Conservation (phyloP, 2,329 filamentous ascomycete genomes). For the Elsinoe ampelina region DNA sequence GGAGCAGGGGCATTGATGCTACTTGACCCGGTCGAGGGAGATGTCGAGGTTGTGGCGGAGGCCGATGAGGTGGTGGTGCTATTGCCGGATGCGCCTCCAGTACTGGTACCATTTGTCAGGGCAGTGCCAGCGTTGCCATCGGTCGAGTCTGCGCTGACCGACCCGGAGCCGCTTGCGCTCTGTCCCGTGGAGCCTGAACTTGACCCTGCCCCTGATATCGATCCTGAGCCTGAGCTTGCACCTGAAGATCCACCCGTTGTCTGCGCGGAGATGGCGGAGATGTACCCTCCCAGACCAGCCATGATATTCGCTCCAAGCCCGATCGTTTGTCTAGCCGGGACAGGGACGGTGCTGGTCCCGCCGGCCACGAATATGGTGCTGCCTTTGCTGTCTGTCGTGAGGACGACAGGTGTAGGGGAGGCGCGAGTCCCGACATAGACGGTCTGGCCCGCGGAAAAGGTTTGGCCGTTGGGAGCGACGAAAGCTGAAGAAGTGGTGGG, state of each 20-base stretch:
- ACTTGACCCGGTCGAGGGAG: not conserved
- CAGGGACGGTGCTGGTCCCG: not conserved
- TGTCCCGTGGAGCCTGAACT: not conserved
- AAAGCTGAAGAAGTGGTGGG: not conserved
- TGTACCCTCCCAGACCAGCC: not conserved
- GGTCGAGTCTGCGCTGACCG: no score
- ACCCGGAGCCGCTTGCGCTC: not conserved
- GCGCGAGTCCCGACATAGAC: not conserved
- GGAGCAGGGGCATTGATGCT: not conserved
- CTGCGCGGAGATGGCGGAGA: not conserved
- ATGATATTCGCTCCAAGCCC: not conserved
- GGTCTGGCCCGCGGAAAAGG: not conserved
- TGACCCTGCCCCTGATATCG: not conserved
- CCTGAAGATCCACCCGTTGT: not conserved
- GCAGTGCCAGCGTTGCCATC: no score
- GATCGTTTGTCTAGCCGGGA: not conserved
- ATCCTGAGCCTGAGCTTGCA: not conserved
- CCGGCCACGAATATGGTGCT: not conserved
- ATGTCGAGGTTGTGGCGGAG: not conserved
- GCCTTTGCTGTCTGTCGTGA: constrained; percentile 4
- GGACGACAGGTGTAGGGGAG: constrained; percentile 5
- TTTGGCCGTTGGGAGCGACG: constrained; percentile 10
- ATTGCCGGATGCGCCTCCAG: not conserved
- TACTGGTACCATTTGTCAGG: no score
- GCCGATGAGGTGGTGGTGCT: not conserved